Evolutionary conservation across 306 rosid genomes (phyloP), one percentile per base, ranked within the genome.

Genomic region (Prosopis cineraria): DNA sequence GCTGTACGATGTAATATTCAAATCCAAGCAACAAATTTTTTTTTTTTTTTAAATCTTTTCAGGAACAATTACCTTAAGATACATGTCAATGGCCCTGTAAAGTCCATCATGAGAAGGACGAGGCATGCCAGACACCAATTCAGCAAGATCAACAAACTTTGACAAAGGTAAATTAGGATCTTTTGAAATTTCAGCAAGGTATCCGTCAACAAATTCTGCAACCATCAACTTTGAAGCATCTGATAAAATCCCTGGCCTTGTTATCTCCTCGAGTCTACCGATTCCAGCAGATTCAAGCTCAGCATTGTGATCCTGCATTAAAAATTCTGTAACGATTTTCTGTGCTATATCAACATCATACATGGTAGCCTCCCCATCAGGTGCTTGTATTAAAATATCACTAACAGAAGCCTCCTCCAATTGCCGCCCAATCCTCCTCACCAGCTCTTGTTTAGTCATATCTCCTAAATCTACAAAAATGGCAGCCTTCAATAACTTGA

Each of bases 221-320:
- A 93, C 98, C 99, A 95, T 93, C 77, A 95, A 77, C 90, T 93
- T 91, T 43, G 97, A 86, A 77, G 97, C 98, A 83, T 87, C 98
- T 0, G 97, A 93, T 81, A 95, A 85, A 79, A 95, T 93, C 64
- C 96, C 91, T 4, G 88, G 78, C 75, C 83, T 88, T 69, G 85
- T 79, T 48, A 75, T 63, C 76, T 71, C 93, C 73, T 77, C 87
- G 69, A 80, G 62, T 78, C 85, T 85, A 66, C 88, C 83, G n/a
- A 77, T 81, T 34, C 65, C 93, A 16, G 74, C 50, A 24, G 79
- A 78, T 85, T 93, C 91, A 34, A 86, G 86, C 87, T 85, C 97
- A 20, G 83, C 40, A 77, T 68, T 85, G 56, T 76, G 84, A 86
- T 90, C 91, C 75, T 87, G 91, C 84, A 70, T 87, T 0, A 86